phyloP scores from a whole-genome alignment of 805 yeast species.

The Wickerhamomyces bisporus region DNA sequence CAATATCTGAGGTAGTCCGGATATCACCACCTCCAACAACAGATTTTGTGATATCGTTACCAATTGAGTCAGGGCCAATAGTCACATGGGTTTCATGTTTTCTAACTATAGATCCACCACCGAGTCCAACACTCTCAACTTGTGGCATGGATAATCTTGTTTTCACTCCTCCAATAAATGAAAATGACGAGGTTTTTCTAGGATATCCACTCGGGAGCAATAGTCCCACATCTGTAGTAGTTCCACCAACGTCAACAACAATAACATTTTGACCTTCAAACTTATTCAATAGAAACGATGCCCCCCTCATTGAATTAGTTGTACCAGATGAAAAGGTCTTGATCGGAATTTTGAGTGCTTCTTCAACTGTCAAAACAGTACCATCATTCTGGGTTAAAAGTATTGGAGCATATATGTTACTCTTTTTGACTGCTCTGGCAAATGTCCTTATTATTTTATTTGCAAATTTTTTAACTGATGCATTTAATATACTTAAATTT shows the following conservation, averaged over 20 bases:
- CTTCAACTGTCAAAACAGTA: slow-evolving; percentile 37
- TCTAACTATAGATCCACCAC: slow-evolving; percentile 46
- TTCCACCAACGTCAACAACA: slow-evolving; percentile 47
- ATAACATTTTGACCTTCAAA: slow-evolving; percentile 26
- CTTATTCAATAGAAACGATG: slow-evolving; percentile 32
- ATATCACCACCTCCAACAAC: slow-evolving; percentile 39
- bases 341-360: slow-evolving; percentile 38
- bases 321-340: slow-evolving; percentile 47
- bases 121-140: slow-evolving; percentile 44
- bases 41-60: slow-evolving; percentile 32
- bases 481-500: slow-evolving; percentile 42
- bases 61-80: slow-evolving; percentile 48
- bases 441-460: slow-evolving; percentile 35
- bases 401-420: slow-evolving; percentile 36
- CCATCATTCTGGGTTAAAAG: slow-evolving; percentile 46
- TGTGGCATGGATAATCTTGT: slow-evolving; percentile 48
- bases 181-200: slow-evolving; percentile 39
- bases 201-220: slow-evolving; percentile 42
- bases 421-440: slow-evolving; percentile 29
- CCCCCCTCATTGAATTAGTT: slow-evolving; percentile 46
- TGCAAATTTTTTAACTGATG: slow-evolving; percentile 39
- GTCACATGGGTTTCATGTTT: slow-evolving; percentile 22
- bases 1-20: slow-evolving; percentile 36
- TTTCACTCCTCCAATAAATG: slow-evolving; percentile 42
- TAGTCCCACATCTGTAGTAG: slow-evolving; percentile 45